Evolutionary conservation across 768 basidiomycete genomes (phyloP).

Genomic region (Boletus reticuloceps): DNA sequence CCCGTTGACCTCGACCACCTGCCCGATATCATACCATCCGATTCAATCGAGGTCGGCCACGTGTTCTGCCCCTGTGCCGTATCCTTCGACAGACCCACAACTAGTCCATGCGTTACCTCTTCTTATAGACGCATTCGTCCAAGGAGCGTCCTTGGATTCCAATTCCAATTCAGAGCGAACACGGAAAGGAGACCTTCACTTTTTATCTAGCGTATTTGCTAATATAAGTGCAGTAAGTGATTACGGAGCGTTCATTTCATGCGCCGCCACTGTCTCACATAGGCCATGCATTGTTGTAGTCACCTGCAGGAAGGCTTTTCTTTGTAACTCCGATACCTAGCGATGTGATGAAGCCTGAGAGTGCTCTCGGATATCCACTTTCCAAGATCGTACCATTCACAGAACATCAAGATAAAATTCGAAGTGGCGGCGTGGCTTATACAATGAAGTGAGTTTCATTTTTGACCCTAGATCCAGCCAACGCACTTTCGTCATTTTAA

Average conservation of each 20-base stretch:
- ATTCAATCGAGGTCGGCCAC: conserved; percentile 79
- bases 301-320: conserved; percentile 72
- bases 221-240: conserved; percentile 76
- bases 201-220: conserved; percentile 91
- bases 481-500: conserved; percentile 30
- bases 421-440: conserved; percentile 83
- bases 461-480: background rate
- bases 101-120: conserved; percentile 71
- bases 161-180: conserved; percentile 46
- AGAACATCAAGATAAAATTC: conserved; percentile 83
- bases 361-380: conserved; percentile 71
- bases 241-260: background rate
- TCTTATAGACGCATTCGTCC: conserved; percentile 86
- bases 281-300: conserved; percentile 39
- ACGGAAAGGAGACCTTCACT: conserved; percentile 82
- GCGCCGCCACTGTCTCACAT: background rate
- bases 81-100: conserved; percentile 51
- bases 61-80: conserved; percentile 68
- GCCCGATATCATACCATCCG: conserved; percentile 64
- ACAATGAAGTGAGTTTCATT: conserved; percentile 69
- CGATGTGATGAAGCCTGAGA: conserved; percentile 43
- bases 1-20: conserved; percentile 35
- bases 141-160: conserved; percentile 59
- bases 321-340: conserved; percentile 68
- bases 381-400: conserved; percentile 83